Evolutionary conservation across 139 green algal genomes (phyloP), one percentile per base, ranked within the genome.

Genomic region (Nannochloris sp.): DNA sequence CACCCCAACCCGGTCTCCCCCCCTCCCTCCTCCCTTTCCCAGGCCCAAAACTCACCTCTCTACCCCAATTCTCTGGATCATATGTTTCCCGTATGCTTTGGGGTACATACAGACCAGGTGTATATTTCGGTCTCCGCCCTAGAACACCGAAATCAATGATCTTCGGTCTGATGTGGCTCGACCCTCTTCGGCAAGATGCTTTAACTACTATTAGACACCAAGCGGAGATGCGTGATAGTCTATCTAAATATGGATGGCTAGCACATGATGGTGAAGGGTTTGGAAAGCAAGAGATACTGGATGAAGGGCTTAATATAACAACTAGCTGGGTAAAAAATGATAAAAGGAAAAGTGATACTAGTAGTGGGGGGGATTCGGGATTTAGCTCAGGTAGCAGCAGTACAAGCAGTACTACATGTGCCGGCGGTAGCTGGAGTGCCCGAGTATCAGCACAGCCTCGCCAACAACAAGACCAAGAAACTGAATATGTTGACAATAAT

Each of bases 51-150:
- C 53, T 87, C 6, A 56, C 61, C 2, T 10, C 57, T 5, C 73
- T 88, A 39, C 30, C 37, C 2, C 70, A 86, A 34, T 85, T 88
- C 31, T 8, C 29, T 0, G 73, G 70, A 10, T 14, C 44, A n/a
- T 54, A 86, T 57, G 63, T 42, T 2, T 62, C 75, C 24, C 29
- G 54, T 2, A 81, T 92, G 78, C 68, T 96, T 12, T 97, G 92
- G 92, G 92, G 92, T 7, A 93, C 81, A 31, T 97, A 97, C 71
- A 55, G 92, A 0, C 82, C 92, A 2, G 88, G 89, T 4, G 75
- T 92, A 0, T 97, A 97, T 70, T 88, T 97, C 64, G 92, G 85
- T 5, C 81, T 95, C 81, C 79, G 85, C 32, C 87, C 74, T 27
- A 74, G 88, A 37, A 60, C 54, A 5, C 78, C 82, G 6, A 64